Conservation (phyloP, 176 grass and related monocot species). For the Lolium rigidum region DNA sequence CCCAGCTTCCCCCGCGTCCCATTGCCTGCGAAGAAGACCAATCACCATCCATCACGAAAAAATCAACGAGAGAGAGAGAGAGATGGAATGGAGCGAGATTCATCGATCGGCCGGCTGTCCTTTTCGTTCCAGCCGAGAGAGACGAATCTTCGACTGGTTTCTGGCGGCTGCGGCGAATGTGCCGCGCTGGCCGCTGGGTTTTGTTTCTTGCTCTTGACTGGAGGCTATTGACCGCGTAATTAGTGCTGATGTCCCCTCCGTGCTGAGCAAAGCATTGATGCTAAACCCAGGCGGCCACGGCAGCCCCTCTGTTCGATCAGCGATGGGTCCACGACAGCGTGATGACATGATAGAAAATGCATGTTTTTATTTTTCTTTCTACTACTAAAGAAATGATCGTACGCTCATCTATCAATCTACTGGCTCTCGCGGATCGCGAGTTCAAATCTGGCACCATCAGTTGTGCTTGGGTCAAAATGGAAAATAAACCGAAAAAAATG, state of each 20-base stretch:
- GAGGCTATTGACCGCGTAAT: conserved; percentile 1
- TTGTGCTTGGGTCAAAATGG: neutral
- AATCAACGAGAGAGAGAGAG: too few species aligned
- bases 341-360: neutral
- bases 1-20: conserved; percentile 59
- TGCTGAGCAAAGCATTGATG: neutral
- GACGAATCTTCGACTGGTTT: neutral
- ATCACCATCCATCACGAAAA: neutral
- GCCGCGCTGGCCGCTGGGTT: neutral
- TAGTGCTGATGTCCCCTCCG: neutral
- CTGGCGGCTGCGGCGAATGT: neutral
- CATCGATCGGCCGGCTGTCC: too few species aligned
- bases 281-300: conserved; percentile 12
- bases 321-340: neutral
- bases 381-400: neutral
- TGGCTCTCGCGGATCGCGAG: neutral
- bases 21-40: conserved; percentile 35
- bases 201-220: neutral
- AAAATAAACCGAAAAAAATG: neutral
- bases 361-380: neutral
- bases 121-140: neutral
- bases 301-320: neutral
- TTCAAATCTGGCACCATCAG: neutral
- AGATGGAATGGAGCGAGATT: too few species aligned
- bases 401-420: neutral